phyloP scores from a whole-genome alignment of 768 basidiomycete species.

The Kwoniella dendrophila region DNA sequence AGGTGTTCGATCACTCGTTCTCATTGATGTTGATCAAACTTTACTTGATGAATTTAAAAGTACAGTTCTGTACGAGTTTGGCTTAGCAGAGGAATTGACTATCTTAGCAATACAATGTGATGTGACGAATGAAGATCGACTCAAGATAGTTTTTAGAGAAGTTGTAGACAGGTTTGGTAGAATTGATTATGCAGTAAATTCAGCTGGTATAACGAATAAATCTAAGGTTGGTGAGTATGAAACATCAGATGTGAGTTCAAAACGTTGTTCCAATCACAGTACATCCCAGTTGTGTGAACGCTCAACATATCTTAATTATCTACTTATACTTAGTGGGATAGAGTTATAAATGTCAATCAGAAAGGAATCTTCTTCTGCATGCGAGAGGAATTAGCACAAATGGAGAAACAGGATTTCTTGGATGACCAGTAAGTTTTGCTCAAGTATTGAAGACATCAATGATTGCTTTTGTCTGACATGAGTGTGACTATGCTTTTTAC shows the following conservation, averaged over 20 bases:
- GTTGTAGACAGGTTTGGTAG: slow-evolving; percentile 9
- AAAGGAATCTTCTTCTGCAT: slow-evolving; percentile 15
- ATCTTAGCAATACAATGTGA: slow-evolving; percentile 13
- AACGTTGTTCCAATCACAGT: not conserved
- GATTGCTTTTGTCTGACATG: not conserved
- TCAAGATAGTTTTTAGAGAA: not conserved
- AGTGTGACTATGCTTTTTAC: not conserved
- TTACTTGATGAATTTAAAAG: not conserved
- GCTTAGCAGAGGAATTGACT: not conserved
- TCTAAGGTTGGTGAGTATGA: slow-evolving; percentile 17
- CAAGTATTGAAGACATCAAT: no score
- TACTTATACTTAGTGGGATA: slow-evolving; percentile 11
- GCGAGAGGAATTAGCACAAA: slow-evolving; percentile 14
- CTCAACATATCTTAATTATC: no score
- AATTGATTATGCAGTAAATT: slow-evolving; percentile 16
- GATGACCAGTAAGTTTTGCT: not conserved
- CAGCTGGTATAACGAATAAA: slow-evolving; percentile 16
- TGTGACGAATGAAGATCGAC: slow-evolving; percentile 8
- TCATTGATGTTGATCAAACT: slow-evolving; percentile 4
- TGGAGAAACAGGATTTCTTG: slow-evolving; percentile 15
- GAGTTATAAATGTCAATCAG: slow-evolving; percentile 20
- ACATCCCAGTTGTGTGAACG: no score
- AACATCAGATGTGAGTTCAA: slow-evolving; percentile 10
- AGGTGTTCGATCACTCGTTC: not conserved
- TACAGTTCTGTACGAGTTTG: not conserved